These are phyloP conservation scores for Penicillium frequentans DNA, from an alignment of 2,329 filamentous ascomycete genomes.

Conservation along the genomic window DNA sequence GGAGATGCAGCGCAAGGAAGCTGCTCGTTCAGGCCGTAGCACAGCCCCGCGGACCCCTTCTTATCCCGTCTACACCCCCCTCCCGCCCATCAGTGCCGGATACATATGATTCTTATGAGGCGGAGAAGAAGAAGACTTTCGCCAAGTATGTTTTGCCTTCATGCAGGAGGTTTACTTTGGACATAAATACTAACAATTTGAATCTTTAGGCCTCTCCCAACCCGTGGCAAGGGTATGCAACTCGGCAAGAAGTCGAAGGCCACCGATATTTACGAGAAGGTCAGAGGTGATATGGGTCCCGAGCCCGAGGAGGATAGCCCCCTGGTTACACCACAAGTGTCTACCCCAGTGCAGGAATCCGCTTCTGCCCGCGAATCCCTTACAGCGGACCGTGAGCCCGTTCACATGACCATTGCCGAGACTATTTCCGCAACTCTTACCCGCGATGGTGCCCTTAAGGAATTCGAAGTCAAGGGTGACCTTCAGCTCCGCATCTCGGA, in stretches of 20 bases:
- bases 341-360: constrained; percentile 52
- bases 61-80: constrained; percentile 87
- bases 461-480: constrained; percentile 87
- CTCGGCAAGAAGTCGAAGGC: constrained; percentile 98
- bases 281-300: constrained; percentile 85
- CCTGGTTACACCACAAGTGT: constrained; percentile 62
- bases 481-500: constrained; percentile 89
- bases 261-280: constrained; percentile 94
- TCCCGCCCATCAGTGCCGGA: constrained; percentile 71
- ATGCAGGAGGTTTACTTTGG: neutral
- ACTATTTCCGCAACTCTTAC: constrained; percentile 87
- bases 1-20: constrained; percentile 97
- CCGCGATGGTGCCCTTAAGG: constrained; percentile 82
- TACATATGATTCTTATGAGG: constrained; percentile 91
- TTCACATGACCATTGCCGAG: constrained; percentile 86
- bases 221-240: constrained; percentile 97
- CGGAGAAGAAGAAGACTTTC: constrained; percentile 91
- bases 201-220: constrained; percentile 53
- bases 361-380: constrained; percentile 61
- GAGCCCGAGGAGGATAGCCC: constrained; percentile 74
- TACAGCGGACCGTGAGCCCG: constrained; percentile 74
- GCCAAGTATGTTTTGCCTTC: constrained; percentile 62
- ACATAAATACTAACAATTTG: constrained; percentile 25
- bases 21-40: constrained; percentile 71
- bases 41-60: constrained; percentile 71